These are phyloP conservation scores for Aspergillus steynii DNA, from an alignment of 495 filamentous ascomycete genomes.

Conservation along the genomic window DNA sequence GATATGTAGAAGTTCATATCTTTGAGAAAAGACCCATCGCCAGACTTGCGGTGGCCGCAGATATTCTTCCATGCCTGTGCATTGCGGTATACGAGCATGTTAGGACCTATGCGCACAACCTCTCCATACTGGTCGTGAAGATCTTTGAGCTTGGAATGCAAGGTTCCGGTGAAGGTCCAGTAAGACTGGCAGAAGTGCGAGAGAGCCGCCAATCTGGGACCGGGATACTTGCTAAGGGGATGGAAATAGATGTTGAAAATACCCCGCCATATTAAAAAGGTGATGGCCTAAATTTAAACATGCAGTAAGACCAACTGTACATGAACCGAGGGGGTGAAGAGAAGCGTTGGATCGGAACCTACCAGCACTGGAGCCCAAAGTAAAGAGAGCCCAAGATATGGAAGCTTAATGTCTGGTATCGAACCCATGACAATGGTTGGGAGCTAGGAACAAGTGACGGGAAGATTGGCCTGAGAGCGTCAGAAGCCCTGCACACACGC, in stretches of 20 bases:
- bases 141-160: slow-evolving; percentile 6
- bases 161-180: slow-evolving; percentile 15
- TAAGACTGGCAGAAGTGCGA: slow-evolving; percentile 1
- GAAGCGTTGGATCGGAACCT: no score
- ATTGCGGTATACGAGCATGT: slow-evolving; percentile 52
- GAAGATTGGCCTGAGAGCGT: no score
- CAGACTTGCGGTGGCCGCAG: slow-evolving; percentile 8
- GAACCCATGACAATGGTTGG: no score
- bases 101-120: slow-evolving; percentile 54
- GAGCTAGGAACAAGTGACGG: no score
- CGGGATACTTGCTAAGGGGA: slow-evolving; percentile 51
- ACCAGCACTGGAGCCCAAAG: no score
- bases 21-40: slow-evolving; percentile 6
- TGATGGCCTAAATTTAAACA: no score
- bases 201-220: slow-evolving; percentile 33
- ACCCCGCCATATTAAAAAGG: no score
- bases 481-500: no score
- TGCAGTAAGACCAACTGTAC: no score
- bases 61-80: slow-evolving; percentile 49
- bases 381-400: no score
- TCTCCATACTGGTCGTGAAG: slow-evolving; percentile 28
- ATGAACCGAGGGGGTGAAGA: no score
- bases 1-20: slow-evolving; percentile 11
- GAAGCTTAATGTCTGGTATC: no score
- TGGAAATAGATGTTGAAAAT: slow-evolving; percentile 28